These are phyloP conservation scores for Podospora tetraspora DNA, from an alignment of 495 filamentous ascomycete species.

Conservation along the genomic window DNA sequence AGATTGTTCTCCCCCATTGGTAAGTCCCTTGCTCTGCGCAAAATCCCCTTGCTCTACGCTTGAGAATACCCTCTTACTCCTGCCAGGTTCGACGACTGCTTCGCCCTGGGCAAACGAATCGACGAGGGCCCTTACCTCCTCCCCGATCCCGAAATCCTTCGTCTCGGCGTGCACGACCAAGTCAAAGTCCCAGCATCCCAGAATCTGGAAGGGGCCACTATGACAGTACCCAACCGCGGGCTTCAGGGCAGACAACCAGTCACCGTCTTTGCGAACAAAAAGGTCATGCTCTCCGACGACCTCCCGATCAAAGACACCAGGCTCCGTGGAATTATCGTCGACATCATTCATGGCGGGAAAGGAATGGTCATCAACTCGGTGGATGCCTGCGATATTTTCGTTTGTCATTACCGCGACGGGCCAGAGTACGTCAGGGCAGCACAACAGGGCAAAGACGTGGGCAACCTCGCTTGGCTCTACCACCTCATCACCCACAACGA, in stretches of 20 bases:
- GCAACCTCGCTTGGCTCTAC: constrained; percentile 91
- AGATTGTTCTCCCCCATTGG: constrained; percentile 96
- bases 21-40: constrained; percentile 33
- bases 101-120: constrained; percentile 83
- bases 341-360: constrained; percentile 61
- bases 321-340: constrained; percentile 60
- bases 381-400: constrained; percentile 69
- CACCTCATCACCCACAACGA: constrained; percentile 80
- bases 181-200: constrained; percentile 52
- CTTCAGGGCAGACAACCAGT: constrained; percentile 30
- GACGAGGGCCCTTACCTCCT: constrained; percentile 81
- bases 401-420: constrained; percentile 85
- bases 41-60: neutral
- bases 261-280: constrained; percentile 62
- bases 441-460: constrained; percentile 70
- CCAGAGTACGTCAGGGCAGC: constrained; percentile 71
- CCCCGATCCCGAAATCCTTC: constrained; percentile 76
- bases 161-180: constrained; percentile 46
- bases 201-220: constrained; percentile 68
- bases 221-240: constrained; percentile 52
- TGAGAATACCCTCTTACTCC: constrained; percentile 22
- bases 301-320: constrained; percentile 57
- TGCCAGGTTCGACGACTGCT: constrained; percentile 87
- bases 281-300: constrained; percentile 64
- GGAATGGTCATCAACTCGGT: constrained; percentile 62